Evolutionary conservation across 352 stramenopile species (phyloP), one percentile per base, ranked within the genome.

Genomic region (Pythium volutum): DNA sequence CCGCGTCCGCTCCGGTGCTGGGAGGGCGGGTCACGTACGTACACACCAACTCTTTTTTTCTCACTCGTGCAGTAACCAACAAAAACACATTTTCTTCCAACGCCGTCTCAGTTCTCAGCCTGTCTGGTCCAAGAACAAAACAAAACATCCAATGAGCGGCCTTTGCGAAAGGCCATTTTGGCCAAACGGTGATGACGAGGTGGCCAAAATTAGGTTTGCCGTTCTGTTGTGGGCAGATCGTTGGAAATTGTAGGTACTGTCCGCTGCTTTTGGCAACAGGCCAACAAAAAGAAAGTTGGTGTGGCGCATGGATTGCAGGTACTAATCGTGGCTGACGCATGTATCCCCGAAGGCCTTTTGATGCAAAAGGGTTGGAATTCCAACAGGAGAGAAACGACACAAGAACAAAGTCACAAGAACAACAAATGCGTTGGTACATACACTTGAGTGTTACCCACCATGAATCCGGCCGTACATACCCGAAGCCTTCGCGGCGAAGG

Each of bases 181-280:
- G 12, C 49, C 49, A 55, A 36, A 55, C 49, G 22, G 31, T 23
- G 18, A 31, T 31, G 7, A 39, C 27, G 9, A 1, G 16, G 4
- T 36, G 20, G 46, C 25, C 46, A 55, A 55, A 55, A 55, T 45
- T 55, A 55, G 29, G 9, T 12, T 7, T n/a, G 31, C 3, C 41
- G 33, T 23, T 38, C 38, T 27, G 49, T 29, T 41, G 29, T 45
- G 43, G 49, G 49, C 31, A 27, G 49, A 55, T 55, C 34, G 31
- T 55, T 29, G 29, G 49, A 55, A 11, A 55, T 55, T 29, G 49
- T 55, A 55, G 31, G 49, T 55, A 55, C 22, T 18, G 14, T 43
- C 8, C 8, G 14, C 31, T n/a, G 31, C 31, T 43, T 18, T 43
- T 43, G 36, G 36, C 36, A 43, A 43, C 36, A 43, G 9, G 36